phyloP scores from a whole-genome alignment of 768 basidiomycete genomes.

The Clavaria fumosa region DNA sequence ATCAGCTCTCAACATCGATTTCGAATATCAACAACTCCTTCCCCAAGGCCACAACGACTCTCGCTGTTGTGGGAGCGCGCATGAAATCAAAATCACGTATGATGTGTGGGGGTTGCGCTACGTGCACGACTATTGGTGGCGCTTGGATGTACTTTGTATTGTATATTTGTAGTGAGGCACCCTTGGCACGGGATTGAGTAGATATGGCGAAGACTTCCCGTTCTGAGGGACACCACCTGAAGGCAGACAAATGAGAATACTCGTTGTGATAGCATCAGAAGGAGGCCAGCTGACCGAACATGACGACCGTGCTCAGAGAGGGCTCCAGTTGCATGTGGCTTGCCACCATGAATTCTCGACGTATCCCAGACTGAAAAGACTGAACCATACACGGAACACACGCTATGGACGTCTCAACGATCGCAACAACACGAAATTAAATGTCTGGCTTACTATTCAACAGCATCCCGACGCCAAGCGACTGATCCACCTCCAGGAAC shows the following conservation, averaged over 20 bases:
- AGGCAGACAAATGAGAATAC: background rate
- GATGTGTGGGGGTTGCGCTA: conserved; percentile 47
- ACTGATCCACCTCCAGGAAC: conserved; percentile 40
- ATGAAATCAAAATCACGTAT: conserved; percentile 71
- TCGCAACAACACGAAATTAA: conserved; percentile 27
- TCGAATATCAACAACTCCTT: conserved; percentile 41
- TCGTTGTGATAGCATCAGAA: background rate
- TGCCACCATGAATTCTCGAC: conserved; percentile 54
- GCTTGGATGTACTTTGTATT: conserved; percentile 49
- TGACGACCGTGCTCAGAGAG: conserved; percentile 51
- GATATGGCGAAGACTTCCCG: conserved; percentile 70
- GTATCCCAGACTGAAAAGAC: conserved; percentile 68
- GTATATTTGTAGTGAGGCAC: conserved; percentile 57
- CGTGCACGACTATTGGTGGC: conserved; percentile 40
- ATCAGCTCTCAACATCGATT: conserved; percentile 42
- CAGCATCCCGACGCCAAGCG: conserved; percentile 55
- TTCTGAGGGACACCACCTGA: conserved; percentile 65
- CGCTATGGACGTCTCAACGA: conserved; percentile 23
- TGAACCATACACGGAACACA: conserved; percentile 64
- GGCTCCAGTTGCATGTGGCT: conserved; percentile 45
- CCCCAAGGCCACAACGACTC: conserved; percentile 55
- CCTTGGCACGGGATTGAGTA: conserved; percentile 37
- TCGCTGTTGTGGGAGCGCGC: conserved; percentile 38
- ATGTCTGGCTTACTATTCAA: no score
- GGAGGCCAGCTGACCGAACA: conserved; percentile 38